Evolutionary conservation across 306 rosid genomes (phyloP), one percentile per base, ranked within the genome.

Genomic region (Acacia acuminata): DNA sequence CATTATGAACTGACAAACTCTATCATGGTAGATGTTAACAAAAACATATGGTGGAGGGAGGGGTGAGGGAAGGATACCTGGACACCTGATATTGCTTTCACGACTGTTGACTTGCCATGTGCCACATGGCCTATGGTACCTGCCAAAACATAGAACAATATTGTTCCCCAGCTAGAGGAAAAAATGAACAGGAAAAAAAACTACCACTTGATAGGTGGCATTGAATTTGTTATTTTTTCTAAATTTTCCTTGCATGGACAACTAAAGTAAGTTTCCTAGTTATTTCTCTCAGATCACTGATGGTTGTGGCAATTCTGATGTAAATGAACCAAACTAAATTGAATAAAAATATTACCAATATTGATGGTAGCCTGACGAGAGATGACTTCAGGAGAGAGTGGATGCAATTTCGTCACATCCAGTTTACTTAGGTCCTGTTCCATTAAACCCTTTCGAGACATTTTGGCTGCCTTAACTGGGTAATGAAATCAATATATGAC

Each of bases 121-220:
- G 99, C 99, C 94, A 95, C 99, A 61, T 95, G 99, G 73, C 99
- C 99, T 1, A 95, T 95, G 68, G 99, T 95, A 24, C 98, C 99
- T 95, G 90, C 65, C 45, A 89, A 69, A 56, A 68, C 40, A 71
- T 11, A 27, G 70, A 51, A 42, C 5, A 24, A 44, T 25, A 71
- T 44, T n/a, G 20, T 24, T 43, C 53, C 81, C 85, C 80, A 86
- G 79, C 50, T 82, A 47, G 51, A 42, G 45, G 24, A 11, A 69
- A 36, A 69, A 69, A 36, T 36, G 45, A 38, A 51, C 58, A 38
- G 48, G 6, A 65, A 2, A 32, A 76, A 65, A 76, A 12, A 44
- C 38, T 73, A 76, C 30, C 30, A 27, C 68, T 44, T 71, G 14
- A 68, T 74, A 30, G 32, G 73, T 13, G 70, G 70, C 5, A 34